phyloP scores from a whole-genome alignment of 257 asterid species.

The Handroanthus guayacan region DNA sequence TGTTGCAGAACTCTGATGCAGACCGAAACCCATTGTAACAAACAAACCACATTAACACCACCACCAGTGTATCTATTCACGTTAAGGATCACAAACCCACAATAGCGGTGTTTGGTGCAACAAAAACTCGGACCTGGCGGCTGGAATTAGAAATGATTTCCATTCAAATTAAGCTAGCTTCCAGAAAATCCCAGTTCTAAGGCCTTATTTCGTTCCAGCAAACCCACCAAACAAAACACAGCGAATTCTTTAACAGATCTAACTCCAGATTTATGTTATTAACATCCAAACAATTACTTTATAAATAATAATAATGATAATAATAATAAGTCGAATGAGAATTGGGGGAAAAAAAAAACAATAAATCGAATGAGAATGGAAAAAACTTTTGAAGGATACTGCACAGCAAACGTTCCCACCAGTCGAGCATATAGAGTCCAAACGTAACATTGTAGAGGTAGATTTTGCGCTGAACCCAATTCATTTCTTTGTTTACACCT shows the following conservation, averaged over 20 bases:
- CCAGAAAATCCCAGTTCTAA: conserved; percentile 15
- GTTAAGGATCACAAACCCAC: conserved; percentile 38
- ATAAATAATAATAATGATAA: not conserved
- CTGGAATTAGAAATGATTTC: not conserved
- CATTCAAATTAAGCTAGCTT: not conserved
- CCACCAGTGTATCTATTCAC: conserved; percentile 47
- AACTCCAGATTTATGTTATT: not conserved
- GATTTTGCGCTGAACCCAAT: conserved; percentile 74
- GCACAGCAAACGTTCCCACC: conserved; percentile 83
- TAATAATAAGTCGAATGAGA: not conserved
- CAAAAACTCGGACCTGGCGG: not conserved
- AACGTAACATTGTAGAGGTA: conserved; percentile 78
- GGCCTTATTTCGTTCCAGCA: not conserved
- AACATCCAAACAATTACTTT: not conserved
- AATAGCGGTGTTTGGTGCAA: not conserved
- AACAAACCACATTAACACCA: conserved; percentile 62
- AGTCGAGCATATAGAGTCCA: conserved; percentile 81
- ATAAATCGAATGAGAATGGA: not conserved
- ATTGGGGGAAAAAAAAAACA: not conserved
- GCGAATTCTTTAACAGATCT: conserved; percentile 14
- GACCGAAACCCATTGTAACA: conserved; percentile 43
- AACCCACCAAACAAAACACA: not conserved
- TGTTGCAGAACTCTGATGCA: conserved; percentile 43
- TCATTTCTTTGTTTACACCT: conserved; percentile 41
- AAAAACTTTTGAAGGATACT: conserved; percentile 54